phyloP scores from a whole-genome alignment of 2,329 filamentous ascomycete genomes.

The Seiridium cupressi region DNA sequence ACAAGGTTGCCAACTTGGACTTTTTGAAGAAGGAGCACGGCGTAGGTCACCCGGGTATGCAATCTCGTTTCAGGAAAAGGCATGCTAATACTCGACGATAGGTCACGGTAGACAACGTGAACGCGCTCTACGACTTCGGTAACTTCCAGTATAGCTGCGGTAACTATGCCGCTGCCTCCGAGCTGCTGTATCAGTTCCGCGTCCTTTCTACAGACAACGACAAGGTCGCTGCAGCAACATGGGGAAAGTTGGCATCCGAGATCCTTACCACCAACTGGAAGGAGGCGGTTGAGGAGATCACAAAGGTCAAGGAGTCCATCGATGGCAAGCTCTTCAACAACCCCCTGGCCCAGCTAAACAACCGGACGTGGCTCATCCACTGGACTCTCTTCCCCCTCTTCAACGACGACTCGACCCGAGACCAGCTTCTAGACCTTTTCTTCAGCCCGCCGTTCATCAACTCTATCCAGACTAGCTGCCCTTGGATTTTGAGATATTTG shows the following conservation, averaged over 20 bases:
- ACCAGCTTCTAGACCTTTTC: slow-evolving; percentile 90
- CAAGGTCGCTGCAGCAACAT: slow-evolving; percentile 92
- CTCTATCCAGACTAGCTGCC: slow-evolving; percentile 97
- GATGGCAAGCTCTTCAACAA: slow-evolving; percentile 96
- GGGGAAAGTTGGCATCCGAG: slow-evolving; percentile 96
- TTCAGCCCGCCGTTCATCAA: slow-evolving; percentile 98
- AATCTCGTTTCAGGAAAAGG: neutral
- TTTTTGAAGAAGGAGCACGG: slow-evolving; percentile 96
- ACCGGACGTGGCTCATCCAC: slow-evolving; percentile 96
- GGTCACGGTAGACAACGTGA: slow-evolving; percentile 93
- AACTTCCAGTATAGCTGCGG: slow-evolving; percentile 98
- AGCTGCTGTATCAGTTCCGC: slow-evolving; percentile 95
- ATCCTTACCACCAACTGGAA: slow-evolving; percentile 97
- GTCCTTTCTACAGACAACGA: slow-evolving; percentile 98
- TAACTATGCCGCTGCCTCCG: slow-evolving; percentile 85
- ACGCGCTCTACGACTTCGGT: slow-evolving; percentile 92
- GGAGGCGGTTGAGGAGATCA: slow-evolving; percentile 82
- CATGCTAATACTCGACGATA: slow-evolving; percentile 37
- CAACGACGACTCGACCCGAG: slow-evolving; percentile 90
- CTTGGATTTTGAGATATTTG: slow-evolving; percentile 94
- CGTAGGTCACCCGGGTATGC: slow-evolving; percentile 47
- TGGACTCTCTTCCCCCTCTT: slow-evolving; percentile 99
- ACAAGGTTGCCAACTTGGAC: slow-evolving; percentile 98
- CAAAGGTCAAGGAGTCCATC: slow-evolving; percentile 88
- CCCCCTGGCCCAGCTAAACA: slow-evolving; percentile 89